phyloP scores from a whole-genome alignment of 805 yeast species.

The Candida fluviatilis region DNA sequence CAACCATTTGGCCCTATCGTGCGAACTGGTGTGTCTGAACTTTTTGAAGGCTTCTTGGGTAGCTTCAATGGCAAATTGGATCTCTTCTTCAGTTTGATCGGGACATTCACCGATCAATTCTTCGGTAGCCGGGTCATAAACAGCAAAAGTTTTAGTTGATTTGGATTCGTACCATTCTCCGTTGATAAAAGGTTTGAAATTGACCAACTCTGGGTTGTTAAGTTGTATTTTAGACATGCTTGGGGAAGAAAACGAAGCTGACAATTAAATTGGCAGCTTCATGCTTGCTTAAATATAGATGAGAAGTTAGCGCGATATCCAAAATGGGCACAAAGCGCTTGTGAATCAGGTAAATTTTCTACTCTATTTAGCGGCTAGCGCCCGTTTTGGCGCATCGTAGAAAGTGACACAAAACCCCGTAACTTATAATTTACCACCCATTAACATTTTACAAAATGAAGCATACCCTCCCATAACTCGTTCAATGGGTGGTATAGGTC shows the following conservation, averaged over 20 bases:
- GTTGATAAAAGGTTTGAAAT: conserved; percentile 31
- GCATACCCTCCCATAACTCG: too few relatives aligned
- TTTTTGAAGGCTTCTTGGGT: conserved; percentile 44
- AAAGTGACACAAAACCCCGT: too few relatives aligned
- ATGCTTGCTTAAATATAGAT: too few relatives aligned
- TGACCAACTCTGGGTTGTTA: conserved; percentile 32
- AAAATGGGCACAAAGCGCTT: too few relatives aligned
- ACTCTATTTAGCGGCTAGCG: too few relatives aligned
- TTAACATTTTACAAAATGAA: too few relatives aligned
- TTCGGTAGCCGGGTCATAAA: conserved; percentile 38
- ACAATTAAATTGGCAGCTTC: too few relatives aligned
- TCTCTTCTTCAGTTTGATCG: conserved; percentile 44
- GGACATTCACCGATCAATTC: conserved; percentile 32
- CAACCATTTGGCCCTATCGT: conserved; percentile 48
- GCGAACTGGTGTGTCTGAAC: conserved; percentile 45
- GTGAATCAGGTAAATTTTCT: too few relatives aligned
- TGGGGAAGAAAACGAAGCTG: not conserved
- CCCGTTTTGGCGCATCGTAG: too few relatives aligned
- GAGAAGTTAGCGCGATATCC: too few relatives aligned
- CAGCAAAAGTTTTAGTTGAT: conserved; percentile 34
- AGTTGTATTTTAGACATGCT: conserved; percentile 7
- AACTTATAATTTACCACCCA: too few relatives aligned
- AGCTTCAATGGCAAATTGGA: conserved; percentile 42
- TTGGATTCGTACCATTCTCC: conserved; percentile 37
- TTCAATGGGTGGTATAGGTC: too few relatives aligned